Conservation (phyloP, 2,329 filamentous ascomycete species). For the Aureobasidium sp. region DNA sequence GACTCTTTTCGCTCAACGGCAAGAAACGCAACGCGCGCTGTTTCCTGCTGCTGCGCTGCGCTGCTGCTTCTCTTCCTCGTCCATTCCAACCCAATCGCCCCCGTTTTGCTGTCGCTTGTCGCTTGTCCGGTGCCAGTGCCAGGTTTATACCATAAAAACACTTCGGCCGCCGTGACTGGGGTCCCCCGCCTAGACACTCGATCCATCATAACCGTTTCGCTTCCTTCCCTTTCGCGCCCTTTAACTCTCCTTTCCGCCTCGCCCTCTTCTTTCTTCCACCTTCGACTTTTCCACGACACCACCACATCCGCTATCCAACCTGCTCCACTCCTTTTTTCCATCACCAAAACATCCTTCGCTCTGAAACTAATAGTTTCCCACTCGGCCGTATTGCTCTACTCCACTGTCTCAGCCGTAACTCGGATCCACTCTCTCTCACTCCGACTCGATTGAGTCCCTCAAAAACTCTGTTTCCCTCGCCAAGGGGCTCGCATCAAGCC, state of each 20-base stretch:
- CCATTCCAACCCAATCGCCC: constrained; percentile 7
- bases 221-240: constrained; percentile 8
- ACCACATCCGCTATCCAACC: constrained; percentile 7
- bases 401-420: constrained; percentile 13
- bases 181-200: constrained; percentile 1
- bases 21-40: background rate
- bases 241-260: constrained; percentile 2
- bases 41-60: background rate
- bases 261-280: background rate
- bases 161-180: background rate
- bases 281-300: background rate
- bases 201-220: constrained; percentile 13
- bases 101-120: background rate
- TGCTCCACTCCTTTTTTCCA: constrained; percentile 9
- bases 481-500: constrained; percentile 5
- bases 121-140: background rate
- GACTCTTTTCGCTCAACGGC: constrained; percentile 6
- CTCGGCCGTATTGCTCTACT: constrained; percentile 6
- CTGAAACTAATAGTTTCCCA: background rate
- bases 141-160: constrained; percentile 1
- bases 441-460: background rate
- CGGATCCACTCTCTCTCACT: constrained; percentile 9
- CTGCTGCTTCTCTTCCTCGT: background rate
- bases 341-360: background rate
- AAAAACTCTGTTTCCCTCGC: constrained; percentile 11